These are phyloP conservation scores for Fusarium bactridioides DNA, from an alignment of 2,329 filamentous ascomycete genomes.

Conservation along the genomic window DNA sequence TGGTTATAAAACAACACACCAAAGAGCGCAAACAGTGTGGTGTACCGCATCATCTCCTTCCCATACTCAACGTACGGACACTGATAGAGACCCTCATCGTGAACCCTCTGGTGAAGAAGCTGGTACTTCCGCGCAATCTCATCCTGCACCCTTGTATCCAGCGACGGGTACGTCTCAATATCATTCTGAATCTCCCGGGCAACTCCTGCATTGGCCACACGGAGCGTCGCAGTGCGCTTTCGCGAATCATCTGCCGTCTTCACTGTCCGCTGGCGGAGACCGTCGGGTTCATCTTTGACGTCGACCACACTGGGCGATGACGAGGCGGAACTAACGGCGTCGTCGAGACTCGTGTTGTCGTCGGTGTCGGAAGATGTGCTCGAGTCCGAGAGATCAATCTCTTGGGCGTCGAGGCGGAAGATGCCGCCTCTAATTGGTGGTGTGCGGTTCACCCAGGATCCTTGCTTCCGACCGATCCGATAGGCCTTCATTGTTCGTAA, in stretches of 20 bases:
- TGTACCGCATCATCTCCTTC: slow-evolving; percentile 65
- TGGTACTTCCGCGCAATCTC: slow-evolving; percentile 65
- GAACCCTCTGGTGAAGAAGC: slow-evolving; percentile 61
- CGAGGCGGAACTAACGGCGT: slow-evolving; percentile 31
- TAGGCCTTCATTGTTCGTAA: slow-evolving; percentile 66
- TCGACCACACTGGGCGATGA: slow-evolving; percentile 21
- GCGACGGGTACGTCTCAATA: slow-evolving; percentile 56
- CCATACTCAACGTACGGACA: slow-evolving; percentile 66
- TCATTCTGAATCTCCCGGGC: slow-evolving; percentile 45
- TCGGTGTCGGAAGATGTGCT: slow-evolving; percentile 24
- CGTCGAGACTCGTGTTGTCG: slow-evolving; percentile 19
- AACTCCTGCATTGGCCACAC: slow-evolving; percentile 34
- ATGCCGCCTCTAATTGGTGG: slow-evolving; percentile 65
- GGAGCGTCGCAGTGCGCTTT: slow-evolving; percentile 12
- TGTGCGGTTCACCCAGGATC: slow-evolving; percentile 65
- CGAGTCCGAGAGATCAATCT: slow-evolving; percentile 20
- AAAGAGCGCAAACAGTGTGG: slow-evolving; percentile 58
- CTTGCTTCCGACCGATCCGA: slow-evolving; percentile 65
- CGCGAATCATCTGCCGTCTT: not conserved
- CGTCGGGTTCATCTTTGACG: not conserved
- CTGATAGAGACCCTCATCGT: slow-evolving; percentile 64
- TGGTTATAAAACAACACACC: slow-evolving; percentile 53
- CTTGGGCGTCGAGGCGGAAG: slow-evolving; percentile 38
- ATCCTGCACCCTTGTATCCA: slow-evolving; percentile 62
- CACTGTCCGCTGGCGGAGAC: slow-evolving; percentile 12